A percentile compares a stretch with the other conserved stretches of the same genome.
These are phyloP conservation scores for Gamsiella multidivaricata DNA, from an alignment of 192 early-diverging fungal genomes.

Conservation along the genomic window DNA sequence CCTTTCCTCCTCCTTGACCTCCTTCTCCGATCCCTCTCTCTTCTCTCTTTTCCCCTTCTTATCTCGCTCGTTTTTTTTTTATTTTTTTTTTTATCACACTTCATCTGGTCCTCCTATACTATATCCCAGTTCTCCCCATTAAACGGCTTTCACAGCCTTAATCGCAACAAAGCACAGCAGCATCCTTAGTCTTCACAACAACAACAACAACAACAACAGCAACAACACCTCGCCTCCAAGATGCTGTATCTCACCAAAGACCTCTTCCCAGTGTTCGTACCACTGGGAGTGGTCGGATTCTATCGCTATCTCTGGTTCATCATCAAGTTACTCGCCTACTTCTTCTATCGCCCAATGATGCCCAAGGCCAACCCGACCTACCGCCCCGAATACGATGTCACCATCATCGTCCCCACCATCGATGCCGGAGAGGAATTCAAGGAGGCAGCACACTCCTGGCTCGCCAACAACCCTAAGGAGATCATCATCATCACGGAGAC, in stretches of 20 bases:
- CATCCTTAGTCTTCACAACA: not conserved
- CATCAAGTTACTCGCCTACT: slow-evolving; percentile 71
- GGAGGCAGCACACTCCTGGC: slow-evolving; percentile 72
- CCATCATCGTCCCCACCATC: slow-evolving; percentile 80
- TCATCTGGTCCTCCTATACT: not conserved
- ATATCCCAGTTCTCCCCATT: not conserved
- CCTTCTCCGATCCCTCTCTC: not conserved
- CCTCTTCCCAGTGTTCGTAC: slow-evolving; percentile 73
- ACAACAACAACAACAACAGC: slow-evolving; percentile 5
- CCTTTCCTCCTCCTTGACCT: not conserved
- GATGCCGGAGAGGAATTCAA: slow-evolving; percentile 82
- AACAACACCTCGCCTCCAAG: not conserved
- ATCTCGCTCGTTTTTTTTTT: not conserved
- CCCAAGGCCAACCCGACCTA: slow-evolving; percentile 70
- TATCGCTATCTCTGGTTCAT: slow-evolving; percentile 80
- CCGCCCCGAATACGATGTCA: slow-evolving; percentile 68
- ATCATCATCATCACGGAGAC: slow-evolving; percentile 78
- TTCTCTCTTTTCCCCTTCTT: not conserved
- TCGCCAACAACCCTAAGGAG: slow-evolving; percentile 71
- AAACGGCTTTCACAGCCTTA: not conserved
- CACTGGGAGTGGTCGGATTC: slow-evolving; percentile 76
- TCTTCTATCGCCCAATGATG: slow-evolving; percentile 68
- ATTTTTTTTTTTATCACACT: not conserved
- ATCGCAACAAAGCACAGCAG: not conserved
- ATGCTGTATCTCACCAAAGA: slow-evolving; percentile 81